Percentiles rank a stretch among this genome's conserved stretches.
Evolutionary conservation across 805 yeast species (phyloP).

Genomic region (Metschnikowia drakensbergensis): DNA sequence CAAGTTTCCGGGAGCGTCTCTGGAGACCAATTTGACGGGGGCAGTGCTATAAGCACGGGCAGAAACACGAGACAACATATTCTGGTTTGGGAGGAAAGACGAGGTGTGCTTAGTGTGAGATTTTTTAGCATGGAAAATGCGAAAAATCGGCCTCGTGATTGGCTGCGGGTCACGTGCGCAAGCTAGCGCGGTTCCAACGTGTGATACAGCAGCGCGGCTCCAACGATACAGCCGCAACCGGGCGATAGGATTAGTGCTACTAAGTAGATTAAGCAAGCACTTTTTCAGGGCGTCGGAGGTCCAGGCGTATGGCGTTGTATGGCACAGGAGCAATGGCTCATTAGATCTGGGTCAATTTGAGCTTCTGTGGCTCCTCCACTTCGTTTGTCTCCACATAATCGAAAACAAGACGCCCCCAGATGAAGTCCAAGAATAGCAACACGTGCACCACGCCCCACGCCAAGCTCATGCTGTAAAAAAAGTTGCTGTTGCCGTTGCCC

Average conservation of each 20-base stretch:
- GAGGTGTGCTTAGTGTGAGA: neutral
- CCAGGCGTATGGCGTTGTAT: too few relatives aligned
- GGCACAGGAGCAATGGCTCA: too few relatives aligned
- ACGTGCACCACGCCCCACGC: constrained; percentile 71
- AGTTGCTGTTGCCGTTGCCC: constrained; percentile 94
- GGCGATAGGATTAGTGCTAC: too few relatives aligned
- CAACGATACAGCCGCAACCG: neutral
- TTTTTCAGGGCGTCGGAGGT: too few relatives aligned
- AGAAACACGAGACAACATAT: constrained; percentile 41
- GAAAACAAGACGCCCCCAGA: constrained; percentile 71
- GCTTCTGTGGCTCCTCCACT: constrained; percentile 29
- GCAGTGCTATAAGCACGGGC: constrained; percentile 43
- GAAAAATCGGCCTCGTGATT: constrained; percentile 20
- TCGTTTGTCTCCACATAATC: constrained; percentile 50
- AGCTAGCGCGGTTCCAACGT: neutral
- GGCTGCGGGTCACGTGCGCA: constrained; percentile 21
- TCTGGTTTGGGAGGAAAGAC: constrained; percentile 4
- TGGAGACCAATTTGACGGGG: constrained; percentile 47
- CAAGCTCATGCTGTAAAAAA: constrained; percentile 90
- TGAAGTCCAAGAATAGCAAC: constrained; percentile 64
- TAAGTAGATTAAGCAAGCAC: too few relatives aligned
- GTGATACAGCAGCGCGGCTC: neutral
- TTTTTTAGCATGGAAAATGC: constrained; percentile 8
- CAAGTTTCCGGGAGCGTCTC: constrained; percentile 61
- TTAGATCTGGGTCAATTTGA: constrained; percentile 50